Evolutionary conservation across 2,329 filamentous ascomycete species (phyloP), one percentile per base, ranked within the genome.

Genomic region (Grosmannia serpens): DNA sequence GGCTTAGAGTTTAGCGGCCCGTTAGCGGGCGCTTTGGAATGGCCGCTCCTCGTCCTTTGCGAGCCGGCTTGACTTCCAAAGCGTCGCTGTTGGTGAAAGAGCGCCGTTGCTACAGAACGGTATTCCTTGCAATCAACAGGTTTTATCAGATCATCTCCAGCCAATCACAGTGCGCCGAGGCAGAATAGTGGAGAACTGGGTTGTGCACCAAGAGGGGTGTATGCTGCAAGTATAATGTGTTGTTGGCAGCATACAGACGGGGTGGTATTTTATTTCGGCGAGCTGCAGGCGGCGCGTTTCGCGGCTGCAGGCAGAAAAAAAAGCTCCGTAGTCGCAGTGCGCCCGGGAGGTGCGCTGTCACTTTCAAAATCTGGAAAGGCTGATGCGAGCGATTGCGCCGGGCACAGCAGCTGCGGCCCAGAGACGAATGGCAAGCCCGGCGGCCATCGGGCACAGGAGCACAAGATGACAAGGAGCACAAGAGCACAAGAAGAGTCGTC

Each of bases 141-240:
- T 59, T 58, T 64, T 65, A 65, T 65, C 62, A 65, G 63, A 65
- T 65, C 58, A 65, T 65, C 63, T 64, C 53, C 46, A 22, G 58
- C 62, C 62, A 53, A 58, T 58, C 41, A 44, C 17, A 4, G 20
- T 4, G 15, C 35, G 33, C 6, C 13, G 35, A 38, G 1, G 13
- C 13, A 15, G 15, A 13, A 15, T 17, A 15, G 35, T 38, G 35
- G 35, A 17, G 35, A 38, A 17, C 17, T 15, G 35, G 17, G 15
- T 38, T 38, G 31, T 20, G 26, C 46, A 20, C 27, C 10, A 8
- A 27, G 47, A 9, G 11, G 5, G 50, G 20, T 15, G 35, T 15
- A 38, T 38, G 13, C 17, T 38, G 17, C 35, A 15, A 38, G 35
- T 9, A 38, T 15, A 15, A 15, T 15, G 35, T 38, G 38, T 20